Evolutionary conservation across 768 basidiomycete species (phyloP).

Genomic region (Amanita polypyramis): DNA sequence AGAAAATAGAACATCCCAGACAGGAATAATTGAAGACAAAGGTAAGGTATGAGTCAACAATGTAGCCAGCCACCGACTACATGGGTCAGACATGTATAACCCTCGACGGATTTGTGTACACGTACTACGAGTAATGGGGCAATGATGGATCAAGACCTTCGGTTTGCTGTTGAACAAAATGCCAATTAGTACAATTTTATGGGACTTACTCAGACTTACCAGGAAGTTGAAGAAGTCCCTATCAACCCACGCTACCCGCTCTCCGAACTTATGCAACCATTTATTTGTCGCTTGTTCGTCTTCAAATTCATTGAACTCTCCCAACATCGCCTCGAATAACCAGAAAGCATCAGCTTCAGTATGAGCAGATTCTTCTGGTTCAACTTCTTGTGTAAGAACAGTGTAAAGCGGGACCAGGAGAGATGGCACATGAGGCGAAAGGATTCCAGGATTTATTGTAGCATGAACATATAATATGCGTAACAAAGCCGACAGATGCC

Average conservation of each 20-base stretch:
- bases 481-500: conserved; percentile 52
- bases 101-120: conserved; percentile 6
- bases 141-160: conserved; percentile 61
- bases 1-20: conserved; percentile 70
- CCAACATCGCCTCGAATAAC: conserved; percentile 66
- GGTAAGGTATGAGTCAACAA: conserved; percentile 68
- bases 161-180: conserved; percentile 28
- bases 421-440: conserved; percentile 59
- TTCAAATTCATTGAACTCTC: conserved; percentile 66
- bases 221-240: conserved; percentile 46
- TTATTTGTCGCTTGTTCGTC: conserved; percentile 49
- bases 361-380: conserved; percentile 50
- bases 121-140: conserved; percentile 78
- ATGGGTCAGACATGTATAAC: conserved; percentile 2
- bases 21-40: conserved; percentile 39
- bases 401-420: conserved; percentile 62
- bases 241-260: conserved; percentile 54
- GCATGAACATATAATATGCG: conserved; percentile 66
- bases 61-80: conserved; percentile 67
- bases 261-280: conserved; percentile 57
- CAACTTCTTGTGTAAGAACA: conserved; percentile 49
- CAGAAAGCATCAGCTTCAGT: conserved; percentile 78
- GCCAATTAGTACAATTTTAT: background rate
- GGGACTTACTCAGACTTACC: conserved; percentile 26
- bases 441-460: conserved; percentile 59